These are phyloP conservation scores for Debaryomyces maramus DNA, from an alignment of 805 yeast species.

Conservation along the genomic window DNA sequence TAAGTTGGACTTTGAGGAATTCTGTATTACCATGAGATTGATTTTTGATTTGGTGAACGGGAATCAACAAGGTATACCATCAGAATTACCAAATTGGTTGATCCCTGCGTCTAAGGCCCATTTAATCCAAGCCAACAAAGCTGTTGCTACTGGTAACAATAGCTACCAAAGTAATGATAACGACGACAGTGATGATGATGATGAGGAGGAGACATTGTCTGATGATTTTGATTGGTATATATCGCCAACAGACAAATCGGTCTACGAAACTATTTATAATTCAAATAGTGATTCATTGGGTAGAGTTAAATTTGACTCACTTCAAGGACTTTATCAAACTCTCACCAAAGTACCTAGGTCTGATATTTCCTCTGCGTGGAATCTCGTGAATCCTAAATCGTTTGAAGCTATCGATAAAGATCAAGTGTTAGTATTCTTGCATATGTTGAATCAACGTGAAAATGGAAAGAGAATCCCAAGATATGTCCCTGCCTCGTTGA, in stretches of 20 bases:
- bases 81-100: conserved; percentile 83
- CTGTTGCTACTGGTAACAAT: conserved; percentile 40
- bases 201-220: conserved; percentile 60
- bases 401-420: conserved; percentile 89
- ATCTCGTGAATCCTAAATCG: conserved; percentile 86
- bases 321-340: conserved; percentile 66
- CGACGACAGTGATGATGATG: conserved; percentile 45
- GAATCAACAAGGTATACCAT: conserved; percentile 55
- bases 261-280: conserved; percentile 77
- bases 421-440: conserved; percentile 85
- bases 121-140: conserved; percentile 78
- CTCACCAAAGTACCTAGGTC: conserved; percentile 74
- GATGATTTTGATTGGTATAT: conserved; percentile 94
- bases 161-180: conserved; percentile 9
- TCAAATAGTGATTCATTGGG: conserved; percentile 78
- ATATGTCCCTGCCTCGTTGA: conserved; percentile 88
- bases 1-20: conserved; percentile 91
- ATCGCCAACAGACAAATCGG: conserved; percentile 77
- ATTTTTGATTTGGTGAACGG: conserved; percentile 90
- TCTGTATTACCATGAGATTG: conserved; percentile 94
- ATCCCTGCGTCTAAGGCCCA: conserved; percentile 88
- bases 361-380: conserved; percentile 91
- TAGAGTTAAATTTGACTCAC: conserved; percentile 69
- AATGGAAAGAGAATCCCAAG: conserved; percentile 84
- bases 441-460: conserved; percentile 86